These are phyloP conservation scores for Claviceps spartinae DNA, from an alignment of 2,329 filamentous ascomycete species.

Conservation along the genomic window DNA sequence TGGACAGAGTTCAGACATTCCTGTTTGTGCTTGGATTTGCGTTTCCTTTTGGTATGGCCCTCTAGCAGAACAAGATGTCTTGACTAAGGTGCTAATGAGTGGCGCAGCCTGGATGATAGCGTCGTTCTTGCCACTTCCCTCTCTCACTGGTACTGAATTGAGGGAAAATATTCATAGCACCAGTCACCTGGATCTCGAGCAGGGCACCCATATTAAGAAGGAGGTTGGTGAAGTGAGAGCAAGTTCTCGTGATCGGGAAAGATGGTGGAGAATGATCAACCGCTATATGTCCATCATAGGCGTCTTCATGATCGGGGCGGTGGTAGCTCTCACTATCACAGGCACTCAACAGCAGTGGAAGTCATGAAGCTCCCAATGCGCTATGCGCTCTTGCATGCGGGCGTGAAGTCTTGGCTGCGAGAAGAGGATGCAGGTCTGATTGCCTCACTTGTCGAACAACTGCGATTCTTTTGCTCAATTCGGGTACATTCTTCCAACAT, in stretches of 20 bases:
- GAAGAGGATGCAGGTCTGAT: background rate
- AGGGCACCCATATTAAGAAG: conserved; percentile 20
- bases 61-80: background rate
- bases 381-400: background rate
- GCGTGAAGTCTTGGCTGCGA: background rate
- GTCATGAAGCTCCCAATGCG: conserved; percentile 3
- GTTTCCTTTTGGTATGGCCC: conserved; percentile 52
- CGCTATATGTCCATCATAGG: conserved; percentile 44
- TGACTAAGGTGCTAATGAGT: conserved; percentile 7
- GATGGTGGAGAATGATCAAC: conserved; percentile 48
- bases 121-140: conserved; percentile 58
- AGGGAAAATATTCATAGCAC: conserved; percentile 31
- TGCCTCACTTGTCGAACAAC: background rate
- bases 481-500: too few relatives aligned
- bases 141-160: conserved; percentile 38
- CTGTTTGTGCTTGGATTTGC: conserved; percentile 68
- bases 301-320: conserved; percentile 37
- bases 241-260: conserved; percentile 35
- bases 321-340: conserved; percentile 37
- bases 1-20: conserved; percentile 60
- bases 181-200: conserved; percentile 24
- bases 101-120: conserved; percentile 63
- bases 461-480: too few relatives aligned
- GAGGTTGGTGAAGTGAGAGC: conserved; percentile 25
- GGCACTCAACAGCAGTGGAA: conserved; percentile 40